Evolutionary conservation across 2,329 filamentous ascomycete genomes (phyloP).

Genomic region (Escovopsis sp.): DNA sequence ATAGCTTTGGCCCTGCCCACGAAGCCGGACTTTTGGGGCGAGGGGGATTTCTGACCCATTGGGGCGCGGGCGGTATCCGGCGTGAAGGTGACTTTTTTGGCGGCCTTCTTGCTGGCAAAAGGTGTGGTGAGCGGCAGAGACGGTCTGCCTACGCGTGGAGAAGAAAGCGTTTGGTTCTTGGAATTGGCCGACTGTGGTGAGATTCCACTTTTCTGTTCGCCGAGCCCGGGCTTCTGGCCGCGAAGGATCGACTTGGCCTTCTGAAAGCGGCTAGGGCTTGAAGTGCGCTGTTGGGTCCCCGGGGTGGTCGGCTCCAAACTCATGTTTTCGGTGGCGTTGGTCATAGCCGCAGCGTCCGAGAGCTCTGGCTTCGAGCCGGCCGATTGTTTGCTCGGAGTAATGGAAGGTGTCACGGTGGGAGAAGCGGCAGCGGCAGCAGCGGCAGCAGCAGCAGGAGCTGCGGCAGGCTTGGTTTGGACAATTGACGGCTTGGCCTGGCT

Average conservation of each 20-base stretch:
- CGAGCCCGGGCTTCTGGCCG: conserved; percentile 20
- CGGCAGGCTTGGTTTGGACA: conserved; percentile 26
- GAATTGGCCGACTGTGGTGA: conserved; percentile 23
- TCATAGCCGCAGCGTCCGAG: background rate
- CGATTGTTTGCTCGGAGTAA: conserved; percentile 17
- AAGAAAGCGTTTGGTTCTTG: conserved; percentile 33
- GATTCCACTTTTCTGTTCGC: conserved; percentile 31
- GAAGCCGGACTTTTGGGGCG: conserved; percentile 36
- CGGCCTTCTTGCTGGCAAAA: conserved; percentile 37
- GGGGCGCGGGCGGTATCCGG: conserved; percentile 45
- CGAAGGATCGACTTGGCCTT: conserved; percentile 45
- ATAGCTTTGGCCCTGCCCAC: conserved; percentile 6
- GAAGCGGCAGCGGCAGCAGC: conserved; percentile 18
- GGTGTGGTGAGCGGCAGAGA: conserved; percentile 47
- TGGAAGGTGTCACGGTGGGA: conserved; percentile 34
- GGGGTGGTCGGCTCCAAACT: conserved; percentile 16
- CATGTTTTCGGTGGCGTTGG: conserved; percentile 30
- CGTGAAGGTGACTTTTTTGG: conserved; percentile 70
- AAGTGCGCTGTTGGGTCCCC: conserved; percentile 21
- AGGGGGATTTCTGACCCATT: conserved; percentile 36
- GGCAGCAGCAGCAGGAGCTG: conserved; percentile 5
- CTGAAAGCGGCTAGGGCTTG: conserved; percentile 37
- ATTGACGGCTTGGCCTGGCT: conserved; percentile 70
- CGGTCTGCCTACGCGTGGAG: conserved; percentile 13
- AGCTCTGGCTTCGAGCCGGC: conserved; percentile 28